Conservation (phyloP, 2,329 filamentous ascomycete genomes). For the Paecilomyces dactylethromorphus region DNA sequence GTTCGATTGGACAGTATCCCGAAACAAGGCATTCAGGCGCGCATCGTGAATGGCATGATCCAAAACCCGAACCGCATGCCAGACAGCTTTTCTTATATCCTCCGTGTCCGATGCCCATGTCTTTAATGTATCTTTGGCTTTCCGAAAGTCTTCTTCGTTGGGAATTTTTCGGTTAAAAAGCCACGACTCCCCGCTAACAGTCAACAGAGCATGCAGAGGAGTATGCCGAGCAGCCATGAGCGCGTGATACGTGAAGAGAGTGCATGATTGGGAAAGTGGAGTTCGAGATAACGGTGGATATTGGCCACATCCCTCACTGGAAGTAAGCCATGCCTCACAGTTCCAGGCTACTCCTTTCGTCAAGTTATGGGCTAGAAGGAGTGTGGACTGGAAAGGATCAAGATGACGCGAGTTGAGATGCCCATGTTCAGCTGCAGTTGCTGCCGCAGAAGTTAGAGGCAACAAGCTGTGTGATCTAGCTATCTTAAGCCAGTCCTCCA, state of each 20-base stretch:
- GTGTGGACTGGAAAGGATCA: slow-evolving; percentile 17
- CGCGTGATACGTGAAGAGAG: slow-evolving; percentile 22
- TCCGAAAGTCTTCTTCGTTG: slow-evolving; percentile 22
- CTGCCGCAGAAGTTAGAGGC: slow-evolving; percentile 10
- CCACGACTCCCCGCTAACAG: slow-evolving; percentile 31
- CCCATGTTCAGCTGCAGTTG: slow-evolving; percentile 4
- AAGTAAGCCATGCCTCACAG: slow-evolving; percentile 6
- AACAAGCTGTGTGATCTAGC: slow-evolving; percentile 10
- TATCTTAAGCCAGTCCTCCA: slow-evolving; percentile 19
- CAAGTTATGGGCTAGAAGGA: slow-evolving; percentile 15
- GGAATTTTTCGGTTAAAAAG: slow-evolving; percentile 28
- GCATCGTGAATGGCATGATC: slow-evolving; percentile 7
- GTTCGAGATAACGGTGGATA: not conserved
- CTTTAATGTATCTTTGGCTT: slow-evolving; percentile 20
- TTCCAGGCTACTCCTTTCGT: slow-evolving; percentile 5
- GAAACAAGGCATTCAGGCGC: not conserved
- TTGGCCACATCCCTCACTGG: not conserved
- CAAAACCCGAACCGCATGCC: slow-evolving; percentile 23
- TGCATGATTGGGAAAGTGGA: slow-evolving; percentile 5
- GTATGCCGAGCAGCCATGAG: slow-evolving; percentile 22
- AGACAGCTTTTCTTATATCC: slow-evolving; percentile 21
- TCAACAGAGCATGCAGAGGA: slow-evolving; percentile 23
- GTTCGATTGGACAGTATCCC: not conserved
- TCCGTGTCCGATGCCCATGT: slow-evolving; percentile 21
- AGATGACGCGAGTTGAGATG: slow-evolving; percentile 3